Evolutionary conservation across 2,329 filamentous ascomycete genomes (phyloP).

Genomic region (Pleoardoris graminearum): DNA sequence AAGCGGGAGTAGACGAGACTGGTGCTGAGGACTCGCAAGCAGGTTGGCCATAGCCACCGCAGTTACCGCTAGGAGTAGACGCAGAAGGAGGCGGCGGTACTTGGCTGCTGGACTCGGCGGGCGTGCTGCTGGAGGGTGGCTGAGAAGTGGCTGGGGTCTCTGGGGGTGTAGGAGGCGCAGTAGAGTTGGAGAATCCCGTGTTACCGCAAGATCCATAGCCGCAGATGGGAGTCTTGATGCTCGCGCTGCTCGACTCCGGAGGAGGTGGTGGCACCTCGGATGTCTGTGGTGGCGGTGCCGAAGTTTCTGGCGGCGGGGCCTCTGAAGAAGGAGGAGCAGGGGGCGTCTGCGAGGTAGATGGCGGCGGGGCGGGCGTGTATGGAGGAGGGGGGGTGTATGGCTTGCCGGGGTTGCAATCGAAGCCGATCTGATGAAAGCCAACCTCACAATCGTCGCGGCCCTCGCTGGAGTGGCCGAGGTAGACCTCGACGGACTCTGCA

Average conservation of each 20-base stretch:
- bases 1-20: not conserved
- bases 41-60: constrained; percentile 10
- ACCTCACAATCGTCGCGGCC: constrained; percentile 66
- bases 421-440: constrained; percentile 73
- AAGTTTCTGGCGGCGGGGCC: not conserved
- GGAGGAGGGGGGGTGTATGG: constrained; percentile 25
- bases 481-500: constrained; percentile 77
- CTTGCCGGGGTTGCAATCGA: constrained; percentile 64
- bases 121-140: not conserved
- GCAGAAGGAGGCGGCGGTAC: not conserved
- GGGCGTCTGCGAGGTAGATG: not conserved
- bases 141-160: not conserved
- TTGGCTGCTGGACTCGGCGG: not conserved
- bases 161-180: constrained; percentile 5
- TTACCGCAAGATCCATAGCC: constrained; percentile 5
- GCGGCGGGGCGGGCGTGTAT: constrained; percentile 17
- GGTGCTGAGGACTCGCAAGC: constrained; percentile 11
- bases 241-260: not conserved
- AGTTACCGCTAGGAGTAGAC: constrained; percentile 9
- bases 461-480: constrained; percentile 55
- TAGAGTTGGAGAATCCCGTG: not conserved
- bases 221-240: constrained; percentile 4
- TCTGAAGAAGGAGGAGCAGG: not conserved
- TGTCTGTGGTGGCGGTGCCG: constrained; percentile 4
- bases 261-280: not conserved